Percentiles rank a stretch among this genome's conserved stretches.
Conservation (phyloP, 1,139 yeast species). For the Magnusiomyces fungicola region DNA sequence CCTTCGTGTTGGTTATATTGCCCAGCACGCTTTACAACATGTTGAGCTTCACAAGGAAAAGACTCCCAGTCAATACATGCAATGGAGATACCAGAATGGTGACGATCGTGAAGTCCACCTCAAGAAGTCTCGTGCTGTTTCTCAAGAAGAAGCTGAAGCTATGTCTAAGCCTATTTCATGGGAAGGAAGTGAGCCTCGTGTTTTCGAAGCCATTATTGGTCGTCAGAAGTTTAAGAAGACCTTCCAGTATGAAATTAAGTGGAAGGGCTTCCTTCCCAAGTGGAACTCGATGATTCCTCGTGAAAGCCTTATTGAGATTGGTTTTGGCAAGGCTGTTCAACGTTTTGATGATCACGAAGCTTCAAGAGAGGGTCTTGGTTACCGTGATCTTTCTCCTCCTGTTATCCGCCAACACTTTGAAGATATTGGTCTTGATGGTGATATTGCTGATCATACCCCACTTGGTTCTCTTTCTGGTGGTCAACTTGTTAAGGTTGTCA, state of each 20-base stretch:
- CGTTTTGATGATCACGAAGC: constrained; percentile 98
- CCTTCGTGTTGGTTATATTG: constrained; percentile 95
- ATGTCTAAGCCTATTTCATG: constrained; percentile 74
- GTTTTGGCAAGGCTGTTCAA: constrained; percentile 82
- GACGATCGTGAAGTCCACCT: constrained; percentile 95
- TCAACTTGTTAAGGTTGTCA: constrained; percentile 94
- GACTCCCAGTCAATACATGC: constrained; percentile 94
- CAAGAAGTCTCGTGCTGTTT: constrained; percentile 85
- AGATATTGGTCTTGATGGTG: constrained; percentile 95
- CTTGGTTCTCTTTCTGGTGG: constrained; percentile 97
- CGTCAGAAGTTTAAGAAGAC: constrained; percentile 94
- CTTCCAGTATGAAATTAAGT: constrained; percentile 93
- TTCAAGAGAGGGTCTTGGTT: constrained; percentile 96
- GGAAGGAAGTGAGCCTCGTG: constrained; percentile 87
- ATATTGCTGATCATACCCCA: constrained; percentile 96
- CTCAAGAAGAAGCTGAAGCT: constrained; percentile 73
- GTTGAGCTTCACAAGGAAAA: constrained; percentile 96
- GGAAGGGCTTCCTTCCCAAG: constrained; percentile 90
- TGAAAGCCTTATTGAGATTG: constrained; percentile 69
- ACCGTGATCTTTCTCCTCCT: constrained; percentile 83
- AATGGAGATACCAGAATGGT: constrained; percentile 97
- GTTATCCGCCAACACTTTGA: constrained; percentile 95
- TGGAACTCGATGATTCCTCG: constrained; percentile 91
- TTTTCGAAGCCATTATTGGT: constrained; percentile 90
- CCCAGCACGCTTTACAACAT: constrained; percentile 96